Conservation (phyloP, 352 stramenopile genomes). For the Phytophthora crassamura region DNA sequence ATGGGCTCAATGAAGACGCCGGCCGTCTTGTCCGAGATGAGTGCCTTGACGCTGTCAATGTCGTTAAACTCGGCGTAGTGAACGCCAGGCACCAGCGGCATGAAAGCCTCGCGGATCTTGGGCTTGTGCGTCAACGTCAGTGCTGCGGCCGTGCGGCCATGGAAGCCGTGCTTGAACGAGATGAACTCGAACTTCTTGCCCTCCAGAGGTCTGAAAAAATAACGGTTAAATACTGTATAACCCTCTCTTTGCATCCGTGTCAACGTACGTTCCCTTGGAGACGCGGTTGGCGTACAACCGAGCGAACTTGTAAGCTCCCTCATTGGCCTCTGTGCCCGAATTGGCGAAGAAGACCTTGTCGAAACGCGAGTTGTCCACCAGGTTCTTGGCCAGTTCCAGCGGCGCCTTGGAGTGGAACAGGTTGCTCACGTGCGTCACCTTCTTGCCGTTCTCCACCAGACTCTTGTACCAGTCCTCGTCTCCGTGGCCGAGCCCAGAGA, state of each 20-base stretch:
- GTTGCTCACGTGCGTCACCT: constrained; percentile 96
- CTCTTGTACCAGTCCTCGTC: constrained; percentile 88
- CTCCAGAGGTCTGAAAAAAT: constrained; percentile 58
- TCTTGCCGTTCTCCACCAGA: constrained; percentile 66
- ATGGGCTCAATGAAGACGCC: constrained; percentile 87
- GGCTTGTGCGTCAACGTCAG: constrained; percentile 90
- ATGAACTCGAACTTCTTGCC: constrained; percentile 87
- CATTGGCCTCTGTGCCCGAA: constrained; percentile 92
- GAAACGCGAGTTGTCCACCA: constrained; percentile 96
- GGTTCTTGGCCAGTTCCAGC: constrained; percentile 93
- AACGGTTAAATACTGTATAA: constrained; percentile 2
- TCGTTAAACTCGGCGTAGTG: constrained; percentile 85
- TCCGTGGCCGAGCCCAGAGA: constrained; percentile 88
- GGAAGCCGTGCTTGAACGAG: constrained; percentile 89
- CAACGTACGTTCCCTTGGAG: constrained; percentile 70
- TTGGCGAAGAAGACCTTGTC: constrained; percentile 99
- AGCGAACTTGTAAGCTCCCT: constrained; percentile 90
- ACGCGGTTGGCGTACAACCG: constrained; percentile 77
- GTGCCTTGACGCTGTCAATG: constrained; percentile 78
- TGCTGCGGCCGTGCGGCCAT: constrained; percentile 78
- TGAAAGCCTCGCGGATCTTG: constrained; percentile 85
- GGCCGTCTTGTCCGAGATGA: constrained; percentile 78
- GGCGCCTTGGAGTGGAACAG: constrained; percentile 97
- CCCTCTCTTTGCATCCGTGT: constrained; percentile 1
- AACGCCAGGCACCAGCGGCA: constrained; percentile 79